These are phyloP conservation scores for Dissophora ornata DNA, from an alignment of 192 early-diverging fungal species.

Conservation along the genomic window DNA sequence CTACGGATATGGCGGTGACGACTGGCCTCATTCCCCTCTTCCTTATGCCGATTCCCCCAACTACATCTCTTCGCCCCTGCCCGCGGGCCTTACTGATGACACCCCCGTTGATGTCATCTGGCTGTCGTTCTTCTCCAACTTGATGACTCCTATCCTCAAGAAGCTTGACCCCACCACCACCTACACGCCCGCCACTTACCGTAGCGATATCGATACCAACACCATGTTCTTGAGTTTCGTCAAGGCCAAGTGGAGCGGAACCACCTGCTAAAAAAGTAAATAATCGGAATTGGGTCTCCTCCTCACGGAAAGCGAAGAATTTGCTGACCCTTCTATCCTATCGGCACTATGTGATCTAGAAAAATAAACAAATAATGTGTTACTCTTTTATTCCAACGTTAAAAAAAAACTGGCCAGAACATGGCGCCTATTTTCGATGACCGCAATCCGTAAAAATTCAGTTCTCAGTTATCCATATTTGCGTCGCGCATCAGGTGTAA, in stretches of 20 bases:
- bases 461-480: no score
- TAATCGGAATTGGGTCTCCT: no score
- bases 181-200: constrained; percentile 30
- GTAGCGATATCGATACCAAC: constrained; percentile 38
- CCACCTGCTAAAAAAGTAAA: constrained; percentile 47
- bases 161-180: constrained; percentile 33
- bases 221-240: no score
- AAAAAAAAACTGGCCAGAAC: no score
- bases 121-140: constrained; percentile 56
- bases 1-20: constrained; percentile 61
- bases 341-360: no score
- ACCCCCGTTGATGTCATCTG: constrained; percentile 56
- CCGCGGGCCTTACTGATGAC: constrained; percentile 30
- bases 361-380: no score
- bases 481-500: no score
- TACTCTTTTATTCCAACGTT: no score
- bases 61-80: constrained; percentile 57
- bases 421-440: no score
- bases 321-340: no score
- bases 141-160: constrained; percentile 46
- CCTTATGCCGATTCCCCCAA: constrained; percentile 52
- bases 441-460: no score
- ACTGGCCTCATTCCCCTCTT: constrained; percentile 56
- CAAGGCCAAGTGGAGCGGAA: constrained; percentile 47
- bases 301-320: no score